These are phyloP conservation scores for Solanum ahanhuiri DNA, from an alignment of 257 asterid genomes.

Conservation along the genomic window DNA sequence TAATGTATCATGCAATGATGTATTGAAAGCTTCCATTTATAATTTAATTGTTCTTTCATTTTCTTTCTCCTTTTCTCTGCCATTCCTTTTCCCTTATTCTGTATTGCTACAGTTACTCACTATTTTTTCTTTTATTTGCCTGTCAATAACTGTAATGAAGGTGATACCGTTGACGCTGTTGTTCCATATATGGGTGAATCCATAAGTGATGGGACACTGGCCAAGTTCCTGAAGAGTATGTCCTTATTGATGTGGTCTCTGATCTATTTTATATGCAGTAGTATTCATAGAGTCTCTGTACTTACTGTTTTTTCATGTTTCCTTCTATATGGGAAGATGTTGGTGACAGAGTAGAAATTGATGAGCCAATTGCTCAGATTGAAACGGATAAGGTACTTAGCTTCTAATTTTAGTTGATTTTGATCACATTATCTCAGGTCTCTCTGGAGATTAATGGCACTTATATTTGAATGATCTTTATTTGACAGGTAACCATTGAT, in stretches of 20 bases:
- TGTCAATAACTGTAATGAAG: constrained; percentile 29
- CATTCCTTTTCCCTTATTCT: neutral
- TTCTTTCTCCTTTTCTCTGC: neutral
- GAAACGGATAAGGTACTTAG: constrained; percentile 90
- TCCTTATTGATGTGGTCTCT: neutral
- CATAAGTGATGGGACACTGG: constrained; percentile 80
- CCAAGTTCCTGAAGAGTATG: constrained; percentile 79
- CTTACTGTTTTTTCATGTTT: neutral
- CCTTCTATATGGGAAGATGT: constrained; percentile 41
- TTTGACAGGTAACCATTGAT: constrained; percentile 84
- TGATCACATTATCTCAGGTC: neutral
- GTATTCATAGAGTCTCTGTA: neutral
- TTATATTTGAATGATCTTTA: constrained; percentile 5
- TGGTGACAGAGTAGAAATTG: constrained; percentile 80
- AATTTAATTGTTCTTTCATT: neutral
- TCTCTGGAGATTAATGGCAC: neutral
- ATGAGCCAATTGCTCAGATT: constrained; percentile 93
- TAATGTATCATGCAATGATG: neutral
- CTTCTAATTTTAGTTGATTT: neutral
- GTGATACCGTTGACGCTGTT: constrained; percentile 76
- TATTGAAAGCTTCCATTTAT: neutral
- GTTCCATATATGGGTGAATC: constrained; percentile 99
- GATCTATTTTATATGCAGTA: neutral
- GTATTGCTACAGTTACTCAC: neutral
- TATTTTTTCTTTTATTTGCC: neutral